These are phyloP conservation scores for Coffea canephora DNA, from an alignment of 257 asterid genomes.

Conservation along the genomic window DNA sequence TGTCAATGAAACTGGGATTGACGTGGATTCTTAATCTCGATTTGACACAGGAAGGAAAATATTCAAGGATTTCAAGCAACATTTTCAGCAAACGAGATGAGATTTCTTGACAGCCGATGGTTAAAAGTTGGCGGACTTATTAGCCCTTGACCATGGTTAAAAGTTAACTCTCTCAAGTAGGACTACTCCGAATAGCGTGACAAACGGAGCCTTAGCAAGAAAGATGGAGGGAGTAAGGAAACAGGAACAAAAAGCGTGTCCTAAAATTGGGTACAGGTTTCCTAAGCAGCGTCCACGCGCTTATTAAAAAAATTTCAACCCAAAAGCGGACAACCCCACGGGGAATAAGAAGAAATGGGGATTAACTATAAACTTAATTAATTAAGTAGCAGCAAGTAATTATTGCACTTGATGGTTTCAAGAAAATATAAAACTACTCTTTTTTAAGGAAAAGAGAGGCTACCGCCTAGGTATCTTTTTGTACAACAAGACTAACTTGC, in stretches of 20 bases:
- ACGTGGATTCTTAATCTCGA: no score
- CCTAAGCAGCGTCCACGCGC: constrained; percentile 44
- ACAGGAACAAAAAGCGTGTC: constrained; percentile 38
- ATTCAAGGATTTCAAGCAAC: no score
- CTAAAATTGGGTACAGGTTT: constrained; percentile 43
- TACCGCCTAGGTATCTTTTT: not conserved
- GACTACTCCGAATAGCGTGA: no score
- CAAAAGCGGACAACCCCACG: constrained; percentile 8
- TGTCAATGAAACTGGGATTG: no score
- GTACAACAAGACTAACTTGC: not conserved
- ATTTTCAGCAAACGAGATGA: no score
- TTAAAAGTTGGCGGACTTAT: no score
- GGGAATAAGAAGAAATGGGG: not conserved
- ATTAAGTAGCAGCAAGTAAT: not conserved
- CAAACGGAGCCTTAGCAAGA: not conserved
- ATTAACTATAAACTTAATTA: not conserved
- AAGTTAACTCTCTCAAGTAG: no score
- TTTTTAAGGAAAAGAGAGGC: not conserved
- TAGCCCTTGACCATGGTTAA: no score
- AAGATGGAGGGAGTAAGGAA: constrained; percentile 8
- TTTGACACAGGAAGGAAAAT: no score
- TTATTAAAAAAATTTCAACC: constrained; percentile 16
- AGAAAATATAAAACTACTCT: not conserved
- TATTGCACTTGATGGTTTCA: not conserved
- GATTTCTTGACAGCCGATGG: no score